Base-by-base conservation (phyloP, 2,329 filamentous ascomycete species). In the Bipolaris sorokiniana region DNA sequence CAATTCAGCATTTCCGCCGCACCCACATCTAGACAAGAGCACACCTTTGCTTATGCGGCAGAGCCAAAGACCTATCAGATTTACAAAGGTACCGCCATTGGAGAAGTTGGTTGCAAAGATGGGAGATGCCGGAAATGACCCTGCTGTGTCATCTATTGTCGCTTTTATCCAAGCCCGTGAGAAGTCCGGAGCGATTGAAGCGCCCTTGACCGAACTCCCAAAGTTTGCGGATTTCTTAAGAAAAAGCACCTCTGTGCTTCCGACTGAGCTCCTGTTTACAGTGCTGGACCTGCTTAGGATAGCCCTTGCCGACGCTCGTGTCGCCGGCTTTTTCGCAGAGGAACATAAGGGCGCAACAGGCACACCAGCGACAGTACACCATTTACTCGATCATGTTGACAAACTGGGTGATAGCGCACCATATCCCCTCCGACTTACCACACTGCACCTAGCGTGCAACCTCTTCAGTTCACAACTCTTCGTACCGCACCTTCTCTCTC, bases 241-340 rank as follows among this genome's bases (percentile, higher is more conserved):
- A 33, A 77, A 80, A 1, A 83, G 84, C 1, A 81, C 87, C 3
- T 69, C 76, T 0, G 77, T 79, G 0, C 77, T 96, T 1, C 84
- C 90, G 0, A 72, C 80, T 0, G 89, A 90, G 13, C 79, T 83
- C 1, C 83, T 92, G 41, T 98, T 98, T 71, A 86, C 92, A 1
- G 81, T 93, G 0, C 83, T 97, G n/a, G 95, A 98, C 71, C 83
- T 99, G 1, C 84, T 97, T 48, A 86, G 95, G 20, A 85, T 90
- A 61, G 85, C 90, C 0, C 84, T 97, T 54, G 81, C 88, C 11
- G 94, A 98, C 67, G 82, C 88, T 0, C 86, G 93, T 37, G 82
- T 97, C 15, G 91, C 90, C 59, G 90, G 90, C 16, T 96, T 87
- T 77, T 92, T 92, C 61, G 91, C 91, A 1, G 90, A 95, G 71